A percentile compares a stretch with the other conserved stretches of the same genome.
These are phyloP conservation scores for Neurospora sp. DNA, from an alignment of 495 filamentous ascomycete species.

Conservation along the genomic window DNA sequence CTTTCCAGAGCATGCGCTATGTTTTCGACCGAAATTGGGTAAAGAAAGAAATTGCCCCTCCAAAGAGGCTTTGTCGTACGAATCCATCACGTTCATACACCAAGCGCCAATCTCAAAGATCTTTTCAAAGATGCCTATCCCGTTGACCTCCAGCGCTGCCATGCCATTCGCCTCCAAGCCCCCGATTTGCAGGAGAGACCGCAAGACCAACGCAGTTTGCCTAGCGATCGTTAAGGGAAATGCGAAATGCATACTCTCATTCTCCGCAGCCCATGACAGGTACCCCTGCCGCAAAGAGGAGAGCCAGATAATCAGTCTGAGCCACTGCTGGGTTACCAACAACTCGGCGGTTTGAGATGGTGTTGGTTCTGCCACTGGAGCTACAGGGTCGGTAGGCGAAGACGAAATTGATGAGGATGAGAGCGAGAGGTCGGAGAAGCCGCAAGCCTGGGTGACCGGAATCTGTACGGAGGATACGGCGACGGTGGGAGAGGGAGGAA, in stretches of 20 bases:
- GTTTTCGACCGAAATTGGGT: not conserved
- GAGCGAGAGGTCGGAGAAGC: not conserved
- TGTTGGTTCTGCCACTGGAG: not conserved
- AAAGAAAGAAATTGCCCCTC: not conserved
- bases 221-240: conserved; percentile 47
- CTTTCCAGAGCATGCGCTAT: not conserved
- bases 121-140: conserved; percentile 48
- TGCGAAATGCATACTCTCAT: conserved; percentile 44
- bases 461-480: conserved; percentile 8
- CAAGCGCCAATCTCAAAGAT: conserved; percentile 45
- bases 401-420: not conserved
- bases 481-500: conserved; percentile 28
- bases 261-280: conserved; percentile 31
- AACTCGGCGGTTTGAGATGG: conserved; percentile 47
- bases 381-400: not conserved
- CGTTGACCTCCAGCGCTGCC: conserved; percentile 48
- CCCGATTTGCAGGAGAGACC: conserved; percentile 25
- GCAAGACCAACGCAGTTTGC: conserved; percentile 40
- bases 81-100: conserved; percentile 40
- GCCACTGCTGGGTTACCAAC: conserved; percentile 53
- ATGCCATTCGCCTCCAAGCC: conserved; percentile 2
- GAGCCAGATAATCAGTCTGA: conserved; percentile 52
- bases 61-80: conserved; percentile 9
- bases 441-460: not conserved
- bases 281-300: conserved; percentile 45